Evolutionary conservation across 1,284 basidiomycete species (phyloP).

Genomic region (Ustilago shanxiensis): DNA sequence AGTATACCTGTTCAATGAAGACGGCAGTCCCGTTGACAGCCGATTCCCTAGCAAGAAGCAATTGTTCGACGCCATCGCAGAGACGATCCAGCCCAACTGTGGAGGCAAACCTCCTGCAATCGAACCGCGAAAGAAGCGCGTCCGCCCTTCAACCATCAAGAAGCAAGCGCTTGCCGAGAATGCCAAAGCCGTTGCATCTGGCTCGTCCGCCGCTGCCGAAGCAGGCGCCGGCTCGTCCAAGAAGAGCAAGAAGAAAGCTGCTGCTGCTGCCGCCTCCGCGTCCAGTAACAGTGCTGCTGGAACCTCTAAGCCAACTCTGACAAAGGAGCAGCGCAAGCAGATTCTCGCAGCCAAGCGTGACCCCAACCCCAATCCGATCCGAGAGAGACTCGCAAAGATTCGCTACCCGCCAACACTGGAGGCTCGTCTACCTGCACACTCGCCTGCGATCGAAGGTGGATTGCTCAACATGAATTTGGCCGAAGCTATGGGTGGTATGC

Average conservation of each 20-base stretch:
- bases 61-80: constrained; percentile 72
- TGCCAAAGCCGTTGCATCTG: constrained; percentile 29
- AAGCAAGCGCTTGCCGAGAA: constrained; percentile 48
- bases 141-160: constrained; percentile 40
- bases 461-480: constrained; percentile 65
- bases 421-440: constrained; percentile 60
- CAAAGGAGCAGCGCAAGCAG: constrained; percentile 42
- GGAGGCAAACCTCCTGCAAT: constrained; percentile 63
- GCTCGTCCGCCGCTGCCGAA: constrained; percentile 18
- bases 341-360: constrained; percentile 31
- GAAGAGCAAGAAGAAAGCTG: constrained; percentile 42
- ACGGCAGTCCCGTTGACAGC: constrained; percentile 80
- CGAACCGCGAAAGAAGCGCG: constrained; percentile 45
- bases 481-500: constrained; percentile 63
- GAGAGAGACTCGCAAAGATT: constrained; percentile 43
- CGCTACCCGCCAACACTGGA: constrained; percentile 48
- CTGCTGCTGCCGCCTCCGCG: constrained; percentile 9
- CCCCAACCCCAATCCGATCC: constrained; percentile 53
- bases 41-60: constrained; percentile 81
- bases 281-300: constrained; percentile 9
- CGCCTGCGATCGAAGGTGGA: constrained; percentile 61
- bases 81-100: constrained; percentile 54
- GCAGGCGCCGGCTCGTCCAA: constrained; percentile 24
- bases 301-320: constrained; percentile 34
- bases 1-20: constrained; percentile 84